These are phyloP conservation scores for Phytophthora kernoviae DNA, from an alignment of 352 stramenopile genomes.

Conservation along the genomic window DNA sequence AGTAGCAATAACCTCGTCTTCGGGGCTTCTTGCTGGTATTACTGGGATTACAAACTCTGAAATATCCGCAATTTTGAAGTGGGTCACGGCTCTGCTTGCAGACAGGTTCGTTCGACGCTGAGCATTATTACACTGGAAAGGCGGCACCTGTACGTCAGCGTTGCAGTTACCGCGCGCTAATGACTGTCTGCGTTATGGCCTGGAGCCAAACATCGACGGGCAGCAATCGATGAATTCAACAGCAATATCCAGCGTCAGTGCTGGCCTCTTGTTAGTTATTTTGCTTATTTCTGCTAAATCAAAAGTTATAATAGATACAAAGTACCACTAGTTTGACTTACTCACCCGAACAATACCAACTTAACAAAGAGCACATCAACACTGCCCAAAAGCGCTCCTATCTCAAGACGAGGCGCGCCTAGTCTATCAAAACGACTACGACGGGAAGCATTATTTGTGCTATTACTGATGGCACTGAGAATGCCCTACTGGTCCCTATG, in stretches of 20 bases:
- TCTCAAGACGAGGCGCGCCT: too few relatives aligned
- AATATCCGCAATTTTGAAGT: conserved; percentile 41
- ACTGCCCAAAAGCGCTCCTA: too few relatives aligned
- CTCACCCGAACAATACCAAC: too few relatives aligned
- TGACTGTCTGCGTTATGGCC: conserved; percentile 55
- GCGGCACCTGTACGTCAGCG: conserved; percentile 60
- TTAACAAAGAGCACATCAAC: too few relatives aligned
- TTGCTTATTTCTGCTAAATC: too few relatives aligned
- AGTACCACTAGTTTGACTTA: too few relatives aligned
- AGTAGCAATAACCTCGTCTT: conserved; percentile 5
- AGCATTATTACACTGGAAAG: conserved; percentile 63
- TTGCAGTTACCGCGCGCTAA: conserved; percentile 38
- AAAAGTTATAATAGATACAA: too few relatives aligned
- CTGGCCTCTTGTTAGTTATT: too few relatives aligned
- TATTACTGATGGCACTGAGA: too few relatives aligned
- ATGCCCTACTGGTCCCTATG: too few relatives aligned
- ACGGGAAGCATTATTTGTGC: too few relatives aligned
- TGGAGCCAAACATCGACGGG: conserved; percentile 58
- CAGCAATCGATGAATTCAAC: conserved; percentile 58
- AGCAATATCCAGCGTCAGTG: conserved; percentile 14
- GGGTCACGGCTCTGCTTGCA: conserved; percentile 44
- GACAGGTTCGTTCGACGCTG: conserved; percentile 56
- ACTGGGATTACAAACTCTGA: conserved; percentile 29
- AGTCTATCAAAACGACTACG: too few relatives aligned
- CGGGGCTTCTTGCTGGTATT: conserved; percentile 19